Base-by-base conservation (phyloP, 2,329 filamentous ascomycete species). In the Verticillium isaacii region DNA sequence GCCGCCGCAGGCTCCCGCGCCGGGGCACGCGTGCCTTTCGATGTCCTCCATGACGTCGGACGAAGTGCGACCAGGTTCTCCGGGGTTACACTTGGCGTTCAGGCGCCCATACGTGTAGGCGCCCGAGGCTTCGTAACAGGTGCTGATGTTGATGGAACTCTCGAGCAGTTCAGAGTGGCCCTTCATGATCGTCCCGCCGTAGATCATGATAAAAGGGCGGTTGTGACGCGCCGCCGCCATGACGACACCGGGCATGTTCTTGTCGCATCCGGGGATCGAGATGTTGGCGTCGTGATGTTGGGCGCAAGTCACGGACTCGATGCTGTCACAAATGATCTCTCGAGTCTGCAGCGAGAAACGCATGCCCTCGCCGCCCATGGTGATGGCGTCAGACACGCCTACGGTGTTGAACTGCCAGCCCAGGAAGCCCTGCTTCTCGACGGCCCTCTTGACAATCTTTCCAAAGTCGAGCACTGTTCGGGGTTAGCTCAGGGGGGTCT, bases 311-410 rank as follows among this genome's bases (percentile, higher is more conserved):
- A 97, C 91, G 1, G 91, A 93, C 78, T 98, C 94, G 70, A 97
- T 93, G 68, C 89, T 93, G 77, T 98, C 93, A 66, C 93, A 93
- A 67, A 98, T 97, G 66, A 97, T 88, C 72, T 98, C 93, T 63
- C 93, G 85, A 1, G 90, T 91, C 72, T 97, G 93, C 5, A 97
- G 84, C 29, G 92, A 96, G 78, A 93, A 97, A 60, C 94, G 84
- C 94, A 97, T 97, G 66, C 93, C 93, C 79, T 97, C 92, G 66
- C 90, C 90, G 60, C 94, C 93, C 93, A 97, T 97, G 3, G 94
- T 96, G 71, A 97, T 97, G 57, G 89, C 93, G 75, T 97, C 93
- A 11, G 91, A 93, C 12, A 97, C 80, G 58, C 93, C 92, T 65
- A 97, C 85, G 19, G 93, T 96, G 74, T 95, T 96, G 77, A 93